Evolutionary conservation across 768 basidiomycete species (phyloP).

Genomic region (Suillus placidus): DNA sequence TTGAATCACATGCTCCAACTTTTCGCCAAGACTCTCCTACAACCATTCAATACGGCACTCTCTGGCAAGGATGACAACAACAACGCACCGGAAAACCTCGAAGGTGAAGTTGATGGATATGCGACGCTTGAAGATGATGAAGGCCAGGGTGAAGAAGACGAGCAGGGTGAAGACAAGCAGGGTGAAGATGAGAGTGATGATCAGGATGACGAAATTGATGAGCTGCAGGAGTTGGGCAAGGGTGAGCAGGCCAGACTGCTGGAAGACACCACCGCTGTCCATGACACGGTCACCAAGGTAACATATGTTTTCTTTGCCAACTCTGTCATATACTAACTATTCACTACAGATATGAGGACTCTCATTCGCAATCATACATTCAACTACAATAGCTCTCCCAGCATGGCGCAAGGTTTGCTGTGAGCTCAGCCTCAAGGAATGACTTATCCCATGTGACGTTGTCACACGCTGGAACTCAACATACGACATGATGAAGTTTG

Average conservation of each 20-base stretch:
- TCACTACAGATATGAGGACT: conserved; percentile 23
- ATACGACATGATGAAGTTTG: conserved; percentile 37
- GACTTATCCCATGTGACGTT: conserved; percentile 38
- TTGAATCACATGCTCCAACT: conserved; percentile 39
- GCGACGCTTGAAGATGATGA: not conserved
- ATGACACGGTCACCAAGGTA: not conserved
- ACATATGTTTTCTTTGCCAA: too few species aligned
- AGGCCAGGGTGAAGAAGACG: not conserved
- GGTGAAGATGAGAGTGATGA: too few species aligned
- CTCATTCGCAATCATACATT: conserved; percentile 32
- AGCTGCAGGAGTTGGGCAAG: not conserved
- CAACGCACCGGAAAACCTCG: too few species aligned
- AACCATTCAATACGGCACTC: conserved; percentile 33
- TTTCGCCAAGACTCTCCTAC: conserved; percentile 34
- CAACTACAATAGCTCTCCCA: conserved; percentile 34
- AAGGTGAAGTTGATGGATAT: too few species aligned
- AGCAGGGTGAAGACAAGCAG: not conserved
- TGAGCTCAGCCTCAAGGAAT: conserved; percentile 7
- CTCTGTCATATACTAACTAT: not conserved
- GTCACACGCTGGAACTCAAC: conserved; percentile 41
- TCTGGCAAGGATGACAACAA: too few species aligned
- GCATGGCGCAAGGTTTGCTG: conserved; percentile 26
- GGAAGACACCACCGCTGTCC: not conserved
- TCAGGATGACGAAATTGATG: not conserved
- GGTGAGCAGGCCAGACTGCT: not conserved